Evolutionary conservation across 1,284 basidiomycete genomes (phyloP).

Genomic region (Vanrija humicola): DNA sequence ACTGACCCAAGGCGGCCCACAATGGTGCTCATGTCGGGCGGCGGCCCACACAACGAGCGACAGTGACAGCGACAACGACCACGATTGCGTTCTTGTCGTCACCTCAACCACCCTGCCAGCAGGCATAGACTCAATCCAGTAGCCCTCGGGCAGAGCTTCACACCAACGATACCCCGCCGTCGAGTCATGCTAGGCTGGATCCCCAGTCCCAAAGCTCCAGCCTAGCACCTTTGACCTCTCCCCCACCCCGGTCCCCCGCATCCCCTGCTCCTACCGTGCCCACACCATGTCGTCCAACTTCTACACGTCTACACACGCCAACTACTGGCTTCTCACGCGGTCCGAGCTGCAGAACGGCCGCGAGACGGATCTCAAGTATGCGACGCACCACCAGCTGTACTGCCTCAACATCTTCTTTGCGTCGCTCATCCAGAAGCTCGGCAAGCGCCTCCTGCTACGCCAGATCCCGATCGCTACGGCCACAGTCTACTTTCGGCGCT

Average conservation of each 20-base stretch:
- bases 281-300: constrained; percentile 43
- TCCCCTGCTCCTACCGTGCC: neutral
- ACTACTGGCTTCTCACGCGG: constrained; percentile 78
- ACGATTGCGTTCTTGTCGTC: too few relatives aligned
- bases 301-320: constrained; percentile 42
- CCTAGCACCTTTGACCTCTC: neutral
- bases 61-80: too few relatives aligned
- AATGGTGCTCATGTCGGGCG: too few relatives aligned
- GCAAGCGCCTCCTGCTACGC: constrained; percentile 74
- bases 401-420: constrained; percentile 81
- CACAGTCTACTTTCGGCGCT: constrained; percentile 86
- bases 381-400: constrained; percentile 68
- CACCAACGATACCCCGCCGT: too few relatives aligned
- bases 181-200: too few relatives aligned
- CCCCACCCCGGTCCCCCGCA: neutral
- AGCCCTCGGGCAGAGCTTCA: too few relatives aligned
- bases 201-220: too few relatives aligned
- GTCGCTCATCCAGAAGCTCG: constrained; percentile 78
- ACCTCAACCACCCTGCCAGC: too few relatives aligned
- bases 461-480: constrained; percentile 91
- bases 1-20: too few relatives aligned
- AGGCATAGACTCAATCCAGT: too few relatives aligned
- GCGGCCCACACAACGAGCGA: too few relatives aligned
- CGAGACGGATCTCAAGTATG: constrained; percentile 68
- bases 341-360: constrained; percentile 67